Evolutionary conservation across 2,329 filamentous ascomycete genomes (phyloP), one percentile per base, ranked within the genome.

Genomic region (Apiospora hydei): DNA sequence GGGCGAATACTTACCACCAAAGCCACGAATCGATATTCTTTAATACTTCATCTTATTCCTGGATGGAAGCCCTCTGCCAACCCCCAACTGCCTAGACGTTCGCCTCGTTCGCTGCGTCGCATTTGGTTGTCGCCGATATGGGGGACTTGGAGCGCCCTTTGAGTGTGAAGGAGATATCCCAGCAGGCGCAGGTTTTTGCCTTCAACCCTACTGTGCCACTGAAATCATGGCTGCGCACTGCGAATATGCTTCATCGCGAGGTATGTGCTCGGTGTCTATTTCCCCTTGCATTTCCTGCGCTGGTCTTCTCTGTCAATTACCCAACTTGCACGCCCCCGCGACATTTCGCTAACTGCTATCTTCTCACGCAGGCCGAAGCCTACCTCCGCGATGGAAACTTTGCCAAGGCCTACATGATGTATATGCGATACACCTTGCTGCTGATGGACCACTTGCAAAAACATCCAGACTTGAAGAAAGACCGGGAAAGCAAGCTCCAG

Each of bases 351-450:
- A 44, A 77, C 21, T n/a, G 13, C n/a, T 4, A 78, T 71, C 77
- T 71, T 74, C 76, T 53, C 71, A 46, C 71, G 16, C 78, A 98
- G 94, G 95, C 94, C 26, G 88, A 90, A 69, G 94, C 96, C 77
- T 98, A 98, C 80, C 88, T 96, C 78, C 88, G 89, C 57, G 96
- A 98, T 82, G 92, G 92, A 78, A 95, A 98, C 82, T 90, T 94
- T 75, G 90, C 95, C 77, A 93, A 96, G 79, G 94, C 96, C 5
- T 99, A 97, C 81, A 88, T 98, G 71, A 90, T 98, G 72, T 89
- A 97, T n/a, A 94, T 96, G 80, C 91, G 96, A 76, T 95, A 97
- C 83, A 94, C 94, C 13, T 88, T 92, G 70, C 90, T 99, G n/a
- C 89, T 98, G 34, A 85, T 98, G 41, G 89, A 94, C 8, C 88